phyloP scores from a whole-genome alignment of 2,329 filamentous ascomycete species.

The Aureobasidium lini region DNA sequence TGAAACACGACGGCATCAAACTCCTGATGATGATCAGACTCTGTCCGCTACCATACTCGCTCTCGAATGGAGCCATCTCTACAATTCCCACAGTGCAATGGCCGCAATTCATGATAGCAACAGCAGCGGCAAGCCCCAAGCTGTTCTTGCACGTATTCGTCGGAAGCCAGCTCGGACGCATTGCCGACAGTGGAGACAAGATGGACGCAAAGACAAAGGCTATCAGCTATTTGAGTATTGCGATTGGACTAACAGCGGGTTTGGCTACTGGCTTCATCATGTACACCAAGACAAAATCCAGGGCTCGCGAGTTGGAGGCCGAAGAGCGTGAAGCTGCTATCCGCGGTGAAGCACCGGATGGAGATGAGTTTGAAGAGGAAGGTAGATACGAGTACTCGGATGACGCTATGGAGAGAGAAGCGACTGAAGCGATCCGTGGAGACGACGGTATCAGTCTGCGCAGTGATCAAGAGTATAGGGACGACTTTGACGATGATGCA shows the following conservation, averaged over 20 bases:
- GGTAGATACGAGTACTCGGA: slow-evolving; percentile 36
- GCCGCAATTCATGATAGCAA: slow-evolving; percentile 69
- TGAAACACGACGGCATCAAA: slow-evolving; percentile 83
- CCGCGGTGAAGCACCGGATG: slow-evolving; percentile 18
- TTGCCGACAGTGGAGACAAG: slow-evolving; percentile 74
- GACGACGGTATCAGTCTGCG: slow-evolving; percentile 45
- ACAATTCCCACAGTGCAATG: slow-evolving; percentile 86
- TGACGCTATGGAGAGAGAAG: slow-evolving; percentile 37
- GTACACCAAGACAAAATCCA: slow-evolving; percentile 54
- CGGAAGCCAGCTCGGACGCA: slow-evolving; percentile 69
- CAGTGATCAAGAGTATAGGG: slow-evolving; percentile 40
- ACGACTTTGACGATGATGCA: slow-evolving; percentile 34
- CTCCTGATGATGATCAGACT: slow-evolving; percentile 86
- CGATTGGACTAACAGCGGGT: slow-evolving; percentile 63
- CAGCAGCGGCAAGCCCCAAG: slow-evolving; percentile 75
- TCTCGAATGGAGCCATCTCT: slow-evolving; percentile 89
- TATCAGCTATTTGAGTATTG: slow-evolving; percentile 77
- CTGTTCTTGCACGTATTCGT: slow-evolving; percentile 89
- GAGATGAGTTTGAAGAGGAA: slow-evolving; percentile 24
- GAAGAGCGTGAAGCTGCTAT: slow-evolving; percentile 34
- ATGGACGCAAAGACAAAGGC: slow-evolving; percentile 74
- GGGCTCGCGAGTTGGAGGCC: slow-evolving; percentile 43
- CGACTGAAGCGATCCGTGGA: slow-evolving; percentile 34
- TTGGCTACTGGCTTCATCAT: slow-evolving; percentile 74
- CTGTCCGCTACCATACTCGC: slow-evolving; percentile 84